Conservation (phyloP, 768 basidiomycete genomes). For the Piloderma croceum region DNA sequence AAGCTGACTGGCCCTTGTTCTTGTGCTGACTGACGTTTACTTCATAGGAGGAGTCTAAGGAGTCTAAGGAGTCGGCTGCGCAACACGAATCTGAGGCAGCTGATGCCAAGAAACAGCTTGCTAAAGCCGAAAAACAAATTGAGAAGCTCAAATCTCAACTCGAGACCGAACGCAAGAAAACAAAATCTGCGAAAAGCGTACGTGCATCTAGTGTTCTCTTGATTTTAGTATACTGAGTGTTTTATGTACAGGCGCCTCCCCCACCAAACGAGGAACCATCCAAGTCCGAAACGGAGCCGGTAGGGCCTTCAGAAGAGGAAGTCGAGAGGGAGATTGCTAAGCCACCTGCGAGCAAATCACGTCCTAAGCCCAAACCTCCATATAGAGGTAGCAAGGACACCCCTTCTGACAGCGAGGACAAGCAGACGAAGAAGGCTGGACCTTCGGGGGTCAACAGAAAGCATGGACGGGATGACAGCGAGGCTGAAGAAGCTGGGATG, state of each 20-base stretch:
- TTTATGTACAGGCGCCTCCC: constrained; percentile 5
- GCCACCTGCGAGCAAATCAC: not conserved
- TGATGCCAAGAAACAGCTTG: constrained; percentile 28
- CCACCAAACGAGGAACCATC: constrained; percentile 6
- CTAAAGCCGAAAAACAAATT: constrained; percentile 37
- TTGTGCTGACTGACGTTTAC: no score
- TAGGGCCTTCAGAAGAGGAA: constrained; percentile 19
- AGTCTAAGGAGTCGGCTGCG: constrained; percentile 36
- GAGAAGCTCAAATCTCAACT: constrained; percentile 41
- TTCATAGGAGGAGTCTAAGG: constrained; percentile 30
- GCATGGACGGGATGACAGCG: constrained; percentile 21
- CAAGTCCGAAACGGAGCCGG: constrained; percentile 3
- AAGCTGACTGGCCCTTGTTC: no score
- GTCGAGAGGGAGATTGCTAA: constrained; percentile 5
- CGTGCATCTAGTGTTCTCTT: no score
- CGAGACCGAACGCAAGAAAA: constrained; percentile 32
- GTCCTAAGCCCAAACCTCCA: constrained; percentile 4
- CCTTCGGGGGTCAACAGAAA: constrained; percentile 1
- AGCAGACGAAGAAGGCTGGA: not conserved
- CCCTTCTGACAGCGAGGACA: not conserved
- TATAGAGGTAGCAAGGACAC: no score
- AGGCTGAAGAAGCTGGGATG: constrained; percentile 23
- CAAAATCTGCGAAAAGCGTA: constrained; percentile 25
- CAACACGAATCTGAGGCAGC: constrained; percentile 32
- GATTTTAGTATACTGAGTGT: not conserved